Evolutionary conservation across 2,329 filamentous ascomycete genomes (phyloP), one percentile per base, ranked within the genome.

Genomic region (Fusarium tanahbumbuense): DNA sequence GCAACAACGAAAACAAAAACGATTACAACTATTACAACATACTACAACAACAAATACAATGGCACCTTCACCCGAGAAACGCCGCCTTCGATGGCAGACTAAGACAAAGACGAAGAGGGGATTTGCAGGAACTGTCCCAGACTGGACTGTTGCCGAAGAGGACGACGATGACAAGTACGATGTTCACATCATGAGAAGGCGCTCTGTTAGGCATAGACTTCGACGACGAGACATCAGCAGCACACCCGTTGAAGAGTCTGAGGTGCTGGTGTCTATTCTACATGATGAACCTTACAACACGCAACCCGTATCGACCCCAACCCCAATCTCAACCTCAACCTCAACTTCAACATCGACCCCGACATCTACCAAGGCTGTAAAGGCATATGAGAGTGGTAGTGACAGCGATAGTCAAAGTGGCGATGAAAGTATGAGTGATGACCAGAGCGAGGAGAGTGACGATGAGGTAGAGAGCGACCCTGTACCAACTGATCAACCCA

Each of bases 71-170:
- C 32, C 57, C n/a, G 65, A 71, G 20, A 52, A 59, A 54, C 56
- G 41, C 41, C 60, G 65, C 37, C 30, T 58, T 56, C 70, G 62
- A 47, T 74, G 72, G 72, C 64, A 73, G 32, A 57, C 53, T 41
- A 60, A 71, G 53, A 63, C 60, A 42, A 68, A 64, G 57, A 67
- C 60, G 37, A 68, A 66, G 56, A 67, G 63, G 32, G 64, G 55
- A 45, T 62, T 70, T 40, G 60, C 62, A 20, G 61, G 60, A 46
- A 52, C 53, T 37, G 53, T 75, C 10, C 74, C 73, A 3, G 57
- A 65, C 10, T 78, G 76, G 76, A 78, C 76, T 16, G 67, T 66
- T 23, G 75, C 61, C n/a, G 76, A 42, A 12, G 49, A 42, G 3
- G 49, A 78, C 42, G 72, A 73, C 25, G 64, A 48, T 47, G 68